Evolutionary conservation across 805 yeast species (phyloP).

Genomic region (Ogataea henricii): DNA sequence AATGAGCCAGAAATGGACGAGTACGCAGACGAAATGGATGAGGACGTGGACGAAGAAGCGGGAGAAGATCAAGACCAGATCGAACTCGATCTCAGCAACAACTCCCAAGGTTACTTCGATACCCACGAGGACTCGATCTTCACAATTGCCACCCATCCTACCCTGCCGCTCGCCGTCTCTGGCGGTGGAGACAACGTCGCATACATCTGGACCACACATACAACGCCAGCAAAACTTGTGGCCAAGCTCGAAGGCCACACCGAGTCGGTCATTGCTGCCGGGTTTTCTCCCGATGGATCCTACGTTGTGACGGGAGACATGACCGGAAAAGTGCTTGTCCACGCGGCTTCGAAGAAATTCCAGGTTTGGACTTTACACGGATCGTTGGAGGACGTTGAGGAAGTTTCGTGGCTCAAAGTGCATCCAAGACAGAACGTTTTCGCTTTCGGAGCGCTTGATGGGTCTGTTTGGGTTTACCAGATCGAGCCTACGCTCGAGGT

Average conservation of each 20-base stretch:
- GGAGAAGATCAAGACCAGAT: constrained; percentile 52
- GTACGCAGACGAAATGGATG: constrained; percentile 41
- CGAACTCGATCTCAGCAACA: constrained; percentile 86
- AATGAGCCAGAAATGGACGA: constrained; percentile 41
- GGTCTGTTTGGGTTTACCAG: constrained; percentile 92
- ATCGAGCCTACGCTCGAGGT: constrained; percentile 66
- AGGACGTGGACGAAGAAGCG: constrained; percentile 40
- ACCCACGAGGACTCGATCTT: constrained; percentile 86
- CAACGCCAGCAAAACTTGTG: constrained; percentile 79
- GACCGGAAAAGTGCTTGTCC: constrained; percentile 83
- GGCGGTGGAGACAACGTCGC: constrained; percentile 96
- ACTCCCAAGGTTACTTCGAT: constrained; percentile 88
- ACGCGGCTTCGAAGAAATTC: constrained; percentile 71
- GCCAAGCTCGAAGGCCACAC: constrained; percentile 77
- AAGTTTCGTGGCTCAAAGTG: constrained; percentile 76
- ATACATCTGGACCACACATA: constrained; percentile 88
- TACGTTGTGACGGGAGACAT: constrained; percentile 89
- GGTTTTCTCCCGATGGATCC: constrained; percentile 80
- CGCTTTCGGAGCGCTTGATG: constrained; percentile 92
- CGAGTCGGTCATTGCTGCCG: constrained; percentile 85
- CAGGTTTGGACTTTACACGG: constrained; percentile 77
- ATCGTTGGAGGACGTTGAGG: constrained; percentile 84
- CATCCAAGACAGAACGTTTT: constrained; percentile 79
- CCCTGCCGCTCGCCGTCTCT: constrained; percentile 78
- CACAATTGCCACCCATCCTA: constrained; percentile 80